Conservation (phyloP, 2,329 filamentous ascomycete species). For the Pseudogymnoascus sp. region DNA sequence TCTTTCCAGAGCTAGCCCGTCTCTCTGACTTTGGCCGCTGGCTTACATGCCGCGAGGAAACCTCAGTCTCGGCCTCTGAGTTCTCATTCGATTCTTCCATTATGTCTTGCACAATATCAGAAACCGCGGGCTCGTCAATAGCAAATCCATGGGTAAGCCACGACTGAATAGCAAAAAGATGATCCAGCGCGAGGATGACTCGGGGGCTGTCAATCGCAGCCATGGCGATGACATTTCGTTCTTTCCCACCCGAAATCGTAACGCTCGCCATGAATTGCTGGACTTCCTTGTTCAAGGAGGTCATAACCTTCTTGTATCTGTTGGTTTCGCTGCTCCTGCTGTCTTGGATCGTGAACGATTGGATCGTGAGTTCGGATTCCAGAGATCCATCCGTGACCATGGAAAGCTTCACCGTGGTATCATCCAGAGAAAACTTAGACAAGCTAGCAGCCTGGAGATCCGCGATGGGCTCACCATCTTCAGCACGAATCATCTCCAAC, state of each 20-base stretch:
- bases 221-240: constrained; percentile 79
- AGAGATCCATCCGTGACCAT: constrained; percentile 89
- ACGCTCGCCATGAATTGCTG: constrained; percentile 98
- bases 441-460: constrained; percentile 72
- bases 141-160: constrained; percentile 70
- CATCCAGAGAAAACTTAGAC: constrained; percentile 88
- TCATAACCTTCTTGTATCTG: constrained; percentile 98
- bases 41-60: constrained; percentile 8
- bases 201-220: constrained; percentile 90
- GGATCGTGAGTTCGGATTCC: constrained; percentile 86
- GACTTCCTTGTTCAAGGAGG: constrained; percentile 85
- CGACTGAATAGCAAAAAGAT: constrained; percentile 79
- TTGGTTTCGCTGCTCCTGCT: constrained; percentile 83
- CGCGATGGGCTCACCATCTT: constrained; percentile 68
- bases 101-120: constrained; percentile 40
- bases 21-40: neutral
- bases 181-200: constrained; percentile 92
- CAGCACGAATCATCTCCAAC: constrained; percentile 74
- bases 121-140: constrained; percentile 49
- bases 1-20: neutral
- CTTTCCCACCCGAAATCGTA: constrained; percentile 78
- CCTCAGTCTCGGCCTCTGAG: constrained; percentile 50
- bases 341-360: constrained; percentile 91
- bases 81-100: constrained; percentile 49
- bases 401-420: constrained; percentile 82